These are phyloP conservation scores for Poterioochromonas sp. DNA, from an alignment of 352 stramenopile species.

Conservation along the genomic window DNA sequence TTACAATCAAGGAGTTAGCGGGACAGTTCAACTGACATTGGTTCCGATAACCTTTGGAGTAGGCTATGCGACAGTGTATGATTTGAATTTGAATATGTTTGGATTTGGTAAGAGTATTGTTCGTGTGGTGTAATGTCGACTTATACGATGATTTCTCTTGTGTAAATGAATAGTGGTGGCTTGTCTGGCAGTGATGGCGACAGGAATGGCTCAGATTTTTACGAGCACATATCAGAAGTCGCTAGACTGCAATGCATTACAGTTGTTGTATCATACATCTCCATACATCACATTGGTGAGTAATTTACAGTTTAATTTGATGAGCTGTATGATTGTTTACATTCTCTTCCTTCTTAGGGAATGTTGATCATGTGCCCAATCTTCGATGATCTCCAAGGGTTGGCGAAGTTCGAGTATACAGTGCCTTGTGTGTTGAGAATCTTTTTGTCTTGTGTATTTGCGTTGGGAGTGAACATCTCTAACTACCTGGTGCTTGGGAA, in stretches of 20 bases:
- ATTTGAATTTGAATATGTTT: conserved; percentile 35
- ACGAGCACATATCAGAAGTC: conserved; percentile 37
- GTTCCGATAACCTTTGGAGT: conserved; percentile 38
- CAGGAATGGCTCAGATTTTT: conserved; percentile 39
- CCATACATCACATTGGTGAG: conserved; percentile 37
- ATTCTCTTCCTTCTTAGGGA: background rate
- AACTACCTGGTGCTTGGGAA: conserved; percentile 45
- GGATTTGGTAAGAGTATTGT: background rate
- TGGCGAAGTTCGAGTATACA: conserved; percentile 19
- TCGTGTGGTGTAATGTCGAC: too few relatives aligned
- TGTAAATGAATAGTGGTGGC: conserved; percentile 25
- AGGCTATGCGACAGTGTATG: conserved; percentile 37
- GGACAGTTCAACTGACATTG: conserved; percentile 30
- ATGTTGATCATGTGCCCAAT: conserved; percentile 39
- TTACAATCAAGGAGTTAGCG: background rate
- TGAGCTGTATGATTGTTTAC: background rate
- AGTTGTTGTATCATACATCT: conserved; percentile 41
- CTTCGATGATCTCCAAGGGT: conserved; percentile 37
- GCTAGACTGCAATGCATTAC: conserved; percentile 39
- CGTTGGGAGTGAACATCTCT: conserved; percentile 43
- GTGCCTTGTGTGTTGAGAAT: background rate
- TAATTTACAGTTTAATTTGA: background rate
- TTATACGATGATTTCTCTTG: background rate
- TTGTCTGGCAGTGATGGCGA: conserved; percentile 35
- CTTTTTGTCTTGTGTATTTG: conserved; percentile 37